Conservation (phyloP, 2,329 filamentous ascomycete genomes). For the Diplocarpon mali region DNA sequence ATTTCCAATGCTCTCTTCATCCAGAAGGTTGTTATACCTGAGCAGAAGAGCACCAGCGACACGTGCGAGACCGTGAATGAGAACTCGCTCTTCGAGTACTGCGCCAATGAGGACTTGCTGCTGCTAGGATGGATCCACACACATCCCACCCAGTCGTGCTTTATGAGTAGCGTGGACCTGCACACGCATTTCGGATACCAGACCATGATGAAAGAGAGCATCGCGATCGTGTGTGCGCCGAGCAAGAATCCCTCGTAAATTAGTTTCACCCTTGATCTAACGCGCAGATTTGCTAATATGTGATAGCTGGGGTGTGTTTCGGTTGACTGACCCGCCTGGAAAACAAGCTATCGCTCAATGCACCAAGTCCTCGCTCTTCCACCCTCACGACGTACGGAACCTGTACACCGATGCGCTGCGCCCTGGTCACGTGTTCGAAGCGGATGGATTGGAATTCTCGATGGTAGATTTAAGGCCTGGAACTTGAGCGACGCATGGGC, state of each 20-base stretch:
- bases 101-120: conserved; percentile 30
- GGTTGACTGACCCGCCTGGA: conserved; percentile 86
- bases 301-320: conserved; percentile 75
- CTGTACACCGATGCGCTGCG: conserved; percentile 33
- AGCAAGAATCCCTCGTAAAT: conserved; percentile 63
- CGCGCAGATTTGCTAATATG: conserved; percentile 5
- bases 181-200: conserved; percentile 94
- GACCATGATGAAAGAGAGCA: conserved; percentile 90
- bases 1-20: conserved; percentile 93
- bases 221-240: conserved; percentile 93
- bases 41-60: conserved; percentile 81
- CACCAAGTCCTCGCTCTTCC: conserved; percentile 68
- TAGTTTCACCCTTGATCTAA: conserved; percentile 13
- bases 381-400: conserved; percentile 45
- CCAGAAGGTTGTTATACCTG: conserved; percentile 76
- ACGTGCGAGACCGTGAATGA: conserved; percentile 94
- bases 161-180: conserved; percentile 89
- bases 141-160: conserved; percentile 91
- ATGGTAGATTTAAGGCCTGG: conserved; percentile 48
- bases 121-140: conserved; percentile 76
- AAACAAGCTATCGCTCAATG: conserved; percentile 77
- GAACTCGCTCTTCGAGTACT: conserved; percentile 75
- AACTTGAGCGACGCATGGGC: background rate
- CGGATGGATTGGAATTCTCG: conserved; percentile 47
- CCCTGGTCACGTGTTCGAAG: conserved; percentile 47